These are phyloP conservation scores for Podaxis mareebaensis DNA, from an alignment of 768 basidiomycete genomes.

Conservation along the genomic window DNA sequence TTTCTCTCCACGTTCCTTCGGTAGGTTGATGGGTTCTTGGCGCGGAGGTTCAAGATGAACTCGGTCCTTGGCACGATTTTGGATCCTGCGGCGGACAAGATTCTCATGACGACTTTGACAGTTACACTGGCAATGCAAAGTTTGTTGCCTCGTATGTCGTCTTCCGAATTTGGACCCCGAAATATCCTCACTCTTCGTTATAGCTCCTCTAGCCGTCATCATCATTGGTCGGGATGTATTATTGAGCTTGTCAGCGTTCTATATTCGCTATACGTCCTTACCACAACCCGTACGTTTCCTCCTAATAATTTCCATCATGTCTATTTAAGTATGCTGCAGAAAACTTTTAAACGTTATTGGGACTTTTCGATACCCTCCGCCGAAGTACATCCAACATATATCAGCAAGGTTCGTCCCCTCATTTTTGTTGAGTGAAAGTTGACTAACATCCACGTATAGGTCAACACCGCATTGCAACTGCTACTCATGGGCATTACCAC, in stretches of 20 bases:
- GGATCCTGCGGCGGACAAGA: constrained; percentile 97
- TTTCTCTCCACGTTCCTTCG: background rate
- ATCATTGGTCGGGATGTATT: constrained; percentile 90
- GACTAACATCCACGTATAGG: constrained; percentile 38
- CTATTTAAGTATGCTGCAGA: constrained; percentile 42
- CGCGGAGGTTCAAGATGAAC: constrained; percentile 81
- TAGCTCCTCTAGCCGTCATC: constrained; percentile 83
- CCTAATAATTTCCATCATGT: background rate
- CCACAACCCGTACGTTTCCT: constrained; percentile 72
- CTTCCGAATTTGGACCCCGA: background rate
- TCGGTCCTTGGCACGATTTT: constrained; percentile 94
- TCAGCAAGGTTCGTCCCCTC: constrained; percentile 74
- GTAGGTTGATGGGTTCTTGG: constrained; percentile 91
- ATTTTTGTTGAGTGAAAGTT: background rate
- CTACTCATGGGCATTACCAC: constrained; percentile 90
- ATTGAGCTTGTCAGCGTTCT: constrained; percentile 87
- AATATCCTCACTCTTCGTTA: background rate
- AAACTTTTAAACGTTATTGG: constrained; percentile 94
- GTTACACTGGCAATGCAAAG: constrained; percentile 82
- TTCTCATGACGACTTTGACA: constrained; percentile 91
- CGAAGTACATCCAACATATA: constrained; percentile 89
- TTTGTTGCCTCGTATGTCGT: constrained; percentile 73
- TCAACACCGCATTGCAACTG: constrained; percentile 92
- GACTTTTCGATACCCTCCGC: constrained; percentile 95
- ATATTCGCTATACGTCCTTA: constrained; percentile 88